Evolutionary conservation across 352 stramenopile genomes (phyloP).

Genomic region (Thalassiosira exigua): DNA sequence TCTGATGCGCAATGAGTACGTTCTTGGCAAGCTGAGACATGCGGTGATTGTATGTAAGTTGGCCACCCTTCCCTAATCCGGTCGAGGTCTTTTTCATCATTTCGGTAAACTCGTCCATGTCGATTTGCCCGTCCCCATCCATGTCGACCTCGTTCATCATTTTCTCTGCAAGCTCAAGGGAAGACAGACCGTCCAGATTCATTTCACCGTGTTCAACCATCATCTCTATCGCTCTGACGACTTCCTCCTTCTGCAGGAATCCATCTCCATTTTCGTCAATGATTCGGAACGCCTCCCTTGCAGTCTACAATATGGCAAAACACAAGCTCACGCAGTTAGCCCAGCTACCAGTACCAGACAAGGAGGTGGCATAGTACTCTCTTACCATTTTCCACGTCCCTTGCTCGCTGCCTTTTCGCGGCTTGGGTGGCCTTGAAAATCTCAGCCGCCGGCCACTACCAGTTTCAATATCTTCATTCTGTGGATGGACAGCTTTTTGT

Average conservation of each 20-base stretch:
- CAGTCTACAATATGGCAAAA: too few relatives aligned
- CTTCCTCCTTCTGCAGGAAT: constrained; percentile 65
- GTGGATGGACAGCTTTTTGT: too few relatives aligned
- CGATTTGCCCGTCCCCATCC: constrained; percentile 64
- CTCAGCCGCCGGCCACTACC: too few relatives aligned
- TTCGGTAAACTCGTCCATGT: constrained; percentile 59
- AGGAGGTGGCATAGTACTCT: too few relatives aligned
- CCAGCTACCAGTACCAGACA: too few relatives aligned
- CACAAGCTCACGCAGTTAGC: too few relatives aligned
- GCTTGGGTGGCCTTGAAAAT: too few relatives aligned
- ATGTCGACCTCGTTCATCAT: constrained; percentile 63
- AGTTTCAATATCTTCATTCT: too few relatives aligned
- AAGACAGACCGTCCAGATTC: constrained; percentile 36
- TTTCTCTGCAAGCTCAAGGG: constrained; percentile 51
- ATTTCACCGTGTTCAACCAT: constrained; percentile 51
- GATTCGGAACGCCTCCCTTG: constrained; percentile 64
- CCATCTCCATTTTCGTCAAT: constrained; percentile 72
- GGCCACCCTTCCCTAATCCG: constrained; percentile 12
- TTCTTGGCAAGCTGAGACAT: too few relatives aligned
- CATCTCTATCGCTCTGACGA: constrained; percentile 57
- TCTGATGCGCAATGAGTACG: too few relatives aligned
- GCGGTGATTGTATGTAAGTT: constrained; percentile 36
- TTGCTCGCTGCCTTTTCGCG: too few relatives aligned
- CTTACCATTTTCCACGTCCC: too few relatives aligned
- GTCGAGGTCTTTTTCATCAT: constrained; percentile 46